Evolutionary conservation across 352 stramenopile species (phyloP).

Genomic region (Discostella stelligera): DNA sequence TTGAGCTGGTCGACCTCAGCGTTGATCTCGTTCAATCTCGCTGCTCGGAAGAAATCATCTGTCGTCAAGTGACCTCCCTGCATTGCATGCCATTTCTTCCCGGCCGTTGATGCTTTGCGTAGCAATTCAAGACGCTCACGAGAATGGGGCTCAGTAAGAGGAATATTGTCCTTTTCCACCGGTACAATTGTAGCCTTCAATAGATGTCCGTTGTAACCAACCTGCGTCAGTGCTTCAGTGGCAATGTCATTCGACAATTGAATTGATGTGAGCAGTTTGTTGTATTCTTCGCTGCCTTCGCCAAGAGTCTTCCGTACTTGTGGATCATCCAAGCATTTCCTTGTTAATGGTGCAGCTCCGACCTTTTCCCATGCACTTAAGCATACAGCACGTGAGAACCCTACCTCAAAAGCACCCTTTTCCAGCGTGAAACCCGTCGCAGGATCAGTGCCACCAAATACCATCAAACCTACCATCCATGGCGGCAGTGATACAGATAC

Average conservation of each 20-base stretch:
- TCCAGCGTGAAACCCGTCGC: not conserved
- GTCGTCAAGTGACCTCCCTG: too few relatives aligned
- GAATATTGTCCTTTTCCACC: too few relatives aligned
- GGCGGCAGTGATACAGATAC: conserved; percentile 8
- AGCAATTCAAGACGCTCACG: too few relatives aligned
- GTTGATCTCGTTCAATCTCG: too few relatives aligned
- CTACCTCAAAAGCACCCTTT: conserved; percentile 8
- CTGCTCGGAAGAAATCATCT: too few relatives aligned
- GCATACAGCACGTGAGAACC: conserved; percentile 7
- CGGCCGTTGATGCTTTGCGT: too few relatives aligned
- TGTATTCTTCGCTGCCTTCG: conserved; percentile 8
- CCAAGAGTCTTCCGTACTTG: conserved; percentile 9
- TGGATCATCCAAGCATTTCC: conserved; percentile 6
- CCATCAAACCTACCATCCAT: conserved; percentile 13
- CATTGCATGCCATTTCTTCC: too few relatives aligned
- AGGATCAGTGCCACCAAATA: conserved; percentile 23
- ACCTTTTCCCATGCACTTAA: conserved; percentile 4
- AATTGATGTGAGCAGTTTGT: not conserved
- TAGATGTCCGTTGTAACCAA: not conserved
- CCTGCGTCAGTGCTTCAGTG: not conserved
- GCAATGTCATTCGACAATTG: conserved; percentile 9
- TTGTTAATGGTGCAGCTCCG: conserved; percentile 8
- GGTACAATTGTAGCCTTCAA: too few relatives aligned
- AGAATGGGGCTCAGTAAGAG: too few relatives aligned
- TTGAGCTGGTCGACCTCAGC: too few relatives aligned